phyloP scores from a whole-genome alignment of 2,329 filamentous ascomycete genomes.

The Lecanoromycetidae sp. region DNA sequence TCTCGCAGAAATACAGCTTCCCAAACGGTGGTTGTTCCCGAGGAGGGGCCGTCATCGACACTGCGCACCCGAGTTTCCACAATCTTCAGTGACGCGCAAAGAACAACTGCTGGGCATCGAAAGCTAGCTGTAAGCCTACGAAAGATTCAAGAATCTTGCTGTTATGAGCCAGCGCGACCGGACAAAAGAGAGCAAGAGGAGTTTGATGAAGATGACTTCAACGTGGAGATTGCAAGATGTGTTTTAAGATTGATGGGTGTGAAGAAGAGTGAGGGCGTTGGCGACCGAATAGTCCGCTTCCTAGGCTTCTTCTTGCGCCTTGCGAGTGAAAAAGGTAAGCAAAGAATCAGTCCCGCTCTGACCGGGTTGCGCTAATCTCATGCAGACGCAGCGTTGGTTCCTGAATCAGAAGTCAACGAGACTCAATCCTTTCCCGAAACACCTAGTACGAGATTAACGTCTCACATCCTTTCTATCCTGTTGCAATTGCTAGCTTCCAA shows the following conservation, averaged over 20 bases:
- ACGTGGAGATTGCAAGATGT: conserved; percentile 71
- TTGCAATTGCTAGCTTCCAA: conserved; percentile 71
- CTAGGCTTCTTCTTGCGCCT: conserved; percentile 74
- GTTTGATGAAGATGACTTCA: conserved; percentile 63
- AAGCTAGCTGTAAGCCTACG: conserved; percentile 79
- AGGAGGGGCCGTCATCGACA: conserved; percentile 57
- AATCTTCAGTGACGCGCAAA: conserved; percentile 71
- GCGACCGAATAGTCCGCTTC: conserved; percentile 76
- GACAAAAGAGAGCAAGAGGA: conserved; percentile 31
- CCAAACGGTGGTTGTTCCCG: conserved; percentile 37
- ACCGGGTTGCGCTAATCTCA: neutral
- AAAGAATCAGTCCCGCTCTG: neutral
- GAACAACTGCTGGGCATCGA: conserved; percentile 76
- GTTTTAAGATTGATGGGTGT: conserved; percentile 70
- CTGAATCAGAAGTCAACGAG: conserved; percentile 52
- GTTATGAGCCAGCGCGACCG: conserved; percentile 40
- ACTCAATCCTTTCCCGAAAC: conserved; percentile 66
- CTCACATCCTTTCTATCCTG: conserved; percentile 58
- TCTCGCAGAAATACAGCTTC: conserved; percentile 31
- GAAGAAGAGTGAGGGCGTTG: conserved; percentile 82
- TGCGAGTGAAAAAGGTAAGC: conserved; percentile 44
- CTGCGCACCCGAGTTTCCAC: conserved; percentile 62
- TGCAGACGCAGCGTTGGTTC: conserved; percentile 54
- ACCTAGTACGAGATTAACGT: conserved; percentile 67
- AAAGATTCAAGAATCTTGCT: conserved; percentile 80